Base-by-base conservation (phyloP, 306 rosid genomes). In the Quercus robur region DNA sequence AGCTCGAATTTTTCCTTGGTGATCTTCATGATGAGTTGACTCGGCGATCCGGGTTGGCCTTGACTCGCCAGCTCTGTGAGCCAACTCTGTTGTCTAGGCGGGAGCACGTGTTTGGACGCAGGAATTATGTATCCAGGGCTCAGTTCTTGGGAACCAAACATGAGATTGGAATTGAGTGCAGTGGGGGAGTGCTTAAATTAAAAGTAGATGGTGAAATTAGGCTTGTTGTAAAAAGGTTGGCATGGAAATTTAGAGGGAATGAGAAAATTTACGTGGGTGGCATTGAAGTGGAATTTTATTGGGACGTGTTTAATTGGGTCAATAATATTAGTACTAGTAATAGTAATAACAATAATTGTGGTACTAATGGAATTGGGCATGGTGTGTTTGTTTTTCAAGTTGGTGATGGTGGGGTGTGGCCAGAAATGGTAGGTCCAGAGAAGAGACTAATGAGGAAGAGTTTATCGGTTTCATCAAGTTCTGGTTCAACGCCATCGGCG, bases 191-290 rank as follows among this genome's bases (percentile, higher is more conserved):
- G 51, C 77, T 93, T 17, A 84, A 70, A 52, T 92, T 93, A 15
- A 84, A 85, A 74, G 91, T 93, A n/a, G 97, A 93, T 25, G 90
- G 89, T 5, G 78, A 83, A 72, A 56, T 55, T 28, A 84, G 86
- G 49, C 86, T 93, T 49, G 76, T 76, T 0, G 91, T 93, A 73
- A 91, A 88, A 52, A 89, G 98, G 75, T 75, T 93, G 25, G 89
- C 91, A 15, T 93, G 98, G 98, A 93, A 93, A 75, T 93, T 93
- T 78, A 87, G 98, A 88, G 98, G 98, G 80, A 91, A 90, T 59
- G 98, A 93, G 86, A 90, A 80, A 80, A 78, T 93, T 35, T 85
- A 83, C 23, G 76, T 91, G 1, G 87, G 88, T 52, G 97, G 91
- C 0, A 77, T 83, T 21, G 97, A 90, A 21, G 92, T 93, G 1